Conservation (phyloP, 164 flowering plant species). For the Aristolochia californica region DNA sequence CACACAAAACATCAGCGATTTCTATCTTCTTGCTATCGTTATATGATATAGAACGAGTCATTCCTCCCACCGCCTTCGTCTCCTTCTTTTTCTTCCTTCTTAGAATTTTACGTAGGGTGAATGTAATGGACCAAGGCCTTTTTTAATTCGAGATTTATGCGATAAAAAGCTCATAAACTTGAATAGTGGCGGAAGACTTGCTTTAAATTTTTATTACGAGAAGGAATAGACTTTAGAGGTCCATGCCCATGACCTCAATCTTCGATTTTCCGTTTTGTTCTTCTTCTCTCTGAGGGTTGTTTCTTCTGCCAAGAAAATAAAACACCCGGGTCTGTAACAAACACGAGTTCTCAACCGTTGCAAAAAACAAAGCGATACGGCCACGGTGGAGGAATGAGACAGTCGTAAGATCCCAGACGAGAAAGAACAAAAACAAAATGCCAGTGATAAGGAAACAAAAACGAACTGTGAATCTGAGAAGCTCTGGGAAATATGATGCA, state of each 20-base stretch:
- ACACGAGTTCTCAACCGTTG: no score
- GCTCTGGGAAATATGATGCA: no score
- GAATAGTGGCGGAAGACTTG: conserved; percentile 17
- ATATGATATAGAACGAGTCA: background rate
- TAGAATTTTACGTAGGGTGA: no score
- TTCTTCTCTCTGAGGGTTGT: background rate
- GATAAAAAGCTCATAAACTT: background rate
- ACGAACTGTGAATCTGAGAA: background rate
- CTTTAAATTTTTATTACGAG: background rate
- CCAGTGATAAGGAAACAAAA: background rate
- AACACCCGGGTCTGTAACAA: no score
- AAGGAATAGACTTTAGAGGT: conserved; percentile 23
- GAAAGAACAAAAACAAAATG: background rate
- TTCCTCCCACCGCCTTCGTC: background rate
- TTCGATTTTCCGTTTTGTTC: conserved; percentile 11
- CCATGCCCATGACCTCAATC: background rate
- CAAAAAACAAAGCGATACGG: background rate
- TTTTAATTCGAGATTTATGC: background rate
- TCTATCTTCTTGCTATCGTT: no score
- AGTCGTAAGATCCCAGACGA: background rate
- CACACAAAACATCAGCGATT: no score
- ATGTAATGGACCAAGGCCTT: background rate
- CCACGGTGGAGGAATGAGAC: background rate
- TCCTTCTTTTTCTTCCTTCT: no score
- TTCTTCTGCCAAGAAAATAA: background rate